Base-by-base conservation (phyloP, 352 stramenopile species). In the Phytophthora crassamura region DNA sequence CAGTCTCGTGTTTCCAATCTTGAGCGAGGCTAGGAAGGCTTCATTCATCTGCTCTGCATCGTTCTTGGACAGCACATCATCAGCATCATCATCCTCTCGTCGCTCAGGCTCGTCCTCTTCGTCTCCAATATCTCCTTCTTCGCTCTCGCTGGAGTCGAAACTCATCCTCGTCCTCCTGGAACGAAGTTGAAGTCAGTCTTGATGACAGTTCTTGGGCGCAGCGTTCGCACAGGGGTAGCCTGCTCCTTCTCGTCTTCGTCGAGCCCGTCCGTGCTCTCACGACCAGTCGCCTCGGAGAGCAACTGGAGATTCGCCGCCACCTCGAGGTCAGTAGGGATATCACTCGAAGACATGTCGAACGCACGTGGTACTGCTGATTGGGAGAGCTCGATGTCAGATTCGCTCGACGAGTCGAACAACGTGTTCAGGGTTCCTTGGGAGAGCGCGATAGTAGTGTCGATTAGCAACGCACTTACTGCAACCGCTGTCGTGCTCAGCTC, bases 401-500 rank as follows among this genome's bases (percentile, higher is more conserved):
- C 52, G 18, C 45, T 63, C 11, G 49, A 38, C 4, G 30, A 3
- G 3, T 32, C 46, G 10, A 69, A 55, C 52, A 64, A 14, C 14
- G 0, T 15, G 16, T 59, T n/a, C 5, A 69, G 1, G 0, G 45
- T 64, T 3, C 12, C 5, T n/a, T 36, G 22, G 65, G 63, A 0
- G 47, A 59, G 2, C 61, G 38, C 14, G 58, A 55, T 14, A 16
- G 12, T 58, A 4, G 55, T 61, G 48, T 71, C 55, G 12, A 71
- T 66, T 20, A 57, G 39, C 2, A 47, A 61, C n/a, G 43, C 40
- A 14, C 6, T 28, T 28, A 28, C 22, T 28, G n/a, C n/a, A n/a
- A n/a, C n/a, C n/a, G n/a, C n/a, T 4, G 22, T 28, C 2, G 22
- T 28, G 2, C 22, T 2, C 22, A n/a, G n/a, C n/a, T n/a, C n/a